Conservation (phyloP, 495 filamentous ascomycete genomes). For the Neohortaea acidophila region DNA sequence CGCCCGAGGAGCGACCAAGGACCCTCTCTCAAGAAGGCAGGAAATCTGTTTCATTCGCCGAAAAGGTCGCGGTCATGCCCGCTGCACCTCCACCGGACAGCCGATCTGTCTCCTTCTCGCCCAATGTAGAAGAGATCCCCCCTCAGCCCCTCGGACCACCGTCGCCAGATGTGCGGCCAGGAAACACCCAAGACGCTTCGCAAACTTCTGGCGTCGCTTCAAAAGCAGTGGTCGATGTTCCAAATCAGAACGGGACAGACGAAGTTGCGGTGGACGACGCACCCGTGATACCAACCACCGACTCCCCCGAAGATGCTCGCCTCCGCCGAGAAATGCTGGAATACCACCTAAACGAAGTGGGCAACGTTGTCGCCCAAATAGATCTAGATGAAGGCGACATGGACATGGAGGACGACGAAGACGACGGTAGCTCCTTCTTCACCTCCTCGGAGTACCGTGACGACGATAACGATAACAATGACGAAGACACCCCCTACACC, state of each 20-base stretch:
- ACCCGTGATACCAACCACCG: slow-evolving; percentile 41
- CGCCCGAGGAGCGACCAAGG: slow-evolving; percentile 14
- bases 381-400: slow-evolving; percentile 50
- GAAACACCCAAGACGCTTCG: not conserved
- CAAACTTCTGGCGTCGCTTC: too few relatives aligned
- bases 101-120: slow-evolving; percentile 17
- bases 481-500: slow-evolving; percentile 40
- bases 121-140: slow-evolving; percentile 15
- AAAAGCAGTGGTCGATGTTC: not conserved
- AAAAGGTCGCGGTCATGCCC: slow-evolving; percentile 32
- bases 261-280: too few relatives aligned
- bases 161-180: slow-evolving; percentile 1
- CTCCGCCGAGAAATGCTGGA: slow-evolving; percentile 82
- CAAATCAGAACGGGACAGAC: slow-evolving; percentile 1
- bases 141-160: slow-evolving; percentile 4
- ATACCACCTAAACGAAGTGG: slow-evolving; percentile 72
- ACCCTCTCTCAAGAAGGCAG: slow-evolving; percentile 7
- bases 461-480: too few relatives aligned
- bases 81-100: slow-evolving; percentile 13
- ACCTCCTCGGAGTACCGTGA: slow-evolving; percentile 23
- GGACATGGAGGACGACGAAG: slow-evolving; percentile 37
- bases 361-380: slow-evolving; percentile 83
- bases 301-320: slow-evolving; percentile 63
- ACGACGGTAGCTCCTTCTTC: slow-evolving; percentile 28
- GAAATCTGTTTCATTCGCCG: slow-evolving; percentile 30